phyloP scores from a whole-genome alignment of 257 asterid species.

The Fraxinus americana region DNA sequence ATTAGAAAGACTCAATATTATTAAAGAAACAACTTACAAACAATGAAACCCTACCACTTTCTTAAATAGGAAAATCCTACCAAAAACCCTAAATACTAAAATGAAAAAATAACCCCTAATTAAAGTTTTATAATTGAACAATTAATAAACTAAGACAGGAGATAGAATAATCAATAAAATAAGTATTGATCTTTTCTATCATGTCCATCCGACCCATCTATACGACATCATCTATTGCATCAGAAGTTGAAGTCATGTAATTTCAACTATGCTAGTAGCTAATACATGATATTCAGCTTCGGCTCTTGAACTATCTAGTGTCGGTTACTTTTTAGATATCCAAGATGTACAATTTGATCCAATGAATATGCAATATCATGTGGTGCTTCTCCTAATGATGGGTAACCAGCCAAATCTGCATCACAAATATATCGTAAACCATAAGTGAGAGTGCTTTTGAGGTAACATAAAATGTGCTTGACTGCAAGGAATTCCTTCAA shows the following conservation, averaged over 20 bases:
- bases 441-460: not conserved
- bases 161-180: too few relatives aligned
- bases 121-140: too few relatives aligned
- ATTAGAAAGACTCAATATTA: too few relatives aligned
- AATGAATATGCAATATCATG: not conserved
- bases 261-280: not conserved
- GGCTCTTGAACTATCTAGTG: not conserved
- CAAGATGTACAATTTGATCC: not conserved
- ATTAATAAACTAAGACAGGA: too few relatives aligned
- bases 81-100: too few relatives aligned
- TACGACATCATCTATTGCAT: too few relatives aligned
- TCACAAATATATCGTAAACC: not conserved
- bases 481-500: not conserved
- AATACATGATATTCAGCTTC: constrained; percentile 9
- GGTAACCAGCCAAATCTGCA: not conserved
- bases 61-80: too few relatives aligned
- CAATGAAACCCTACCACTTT: too few relatives aligned
- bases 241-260: not conserved
- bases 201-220: too few relatives aligned
- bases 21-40: too few relatives aligned
- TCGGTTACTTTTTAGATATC: not conserved
- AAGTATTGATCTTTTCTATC: too few relatives aligned
- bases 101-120: too few relatives aligned
- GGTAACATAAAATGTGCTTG: not conserved
- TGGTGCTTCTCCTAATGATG: not conserved